These are phyloP conservation scores for Capsella bursapastoris DNA, from an alignment of 345 rosid species.

Conservation along the genomic window DNA sequence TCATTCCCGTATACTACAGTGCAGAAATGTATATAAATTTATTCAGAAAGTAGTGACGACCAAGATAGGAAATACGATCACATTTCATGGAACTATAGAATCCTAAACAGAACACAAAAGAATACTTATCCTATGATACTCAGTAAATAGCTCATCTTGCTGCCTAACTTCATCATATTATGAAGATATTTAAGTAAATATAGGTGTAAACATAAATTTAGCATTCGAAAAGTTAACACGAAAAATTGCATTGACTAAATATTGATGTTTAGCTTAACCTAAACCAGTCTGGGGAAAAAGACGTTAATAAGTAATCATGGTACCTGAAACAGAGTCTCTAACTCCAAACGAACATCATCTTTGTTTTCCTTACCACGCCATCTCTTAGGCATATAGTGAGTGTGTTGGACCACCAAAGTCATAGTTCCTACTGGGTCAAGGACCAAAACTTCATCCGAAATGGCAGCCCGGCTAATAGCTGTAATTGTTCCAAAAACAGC, in stretches of 20 bases:
- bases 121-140: neutral
- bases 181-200: neutral
- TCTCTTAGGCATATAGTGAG: slow-evolving; percentile 96
- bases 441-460: slow-evolving; percentile 82
- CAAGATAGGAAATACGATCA: slow-evolving; percentile 1
- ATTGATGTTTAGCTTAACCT: neutral
- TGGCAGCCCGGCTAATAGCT: slow-evolving; percentile 94
- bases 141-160: neutral
- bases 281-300: neutral
- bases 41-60: neutral
- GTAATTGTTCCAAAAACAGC: slow-evolving; percentile 98
- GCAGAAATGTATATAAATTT: neutral
- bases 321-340: slow-evolving; percentile 98
- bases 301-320: neutral
- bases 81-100: neutral
- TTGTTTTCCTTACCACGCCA: slow-evolving; percentile 94
- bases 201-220: neutral
- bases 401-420: slow-evolving; percentile 87
- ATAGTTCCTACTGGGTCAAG: slow-evolving; percentile 92
- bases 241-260: neutral
- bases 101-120: neutral
- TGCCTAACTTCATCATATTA: neutral
- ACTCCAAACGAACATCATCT: slow-evolving; percentile 74
- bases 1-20: slow-evolving; percentile 94
- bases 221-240: neutral